A percentile compares a stretch with the other conserved stretches of the same genome.
These are phyloP conservation scores for Tetrapisispora nanseiensis DNA, from an alignment of 805 yeast genomes.

Conservation along the genomic window DNA sequence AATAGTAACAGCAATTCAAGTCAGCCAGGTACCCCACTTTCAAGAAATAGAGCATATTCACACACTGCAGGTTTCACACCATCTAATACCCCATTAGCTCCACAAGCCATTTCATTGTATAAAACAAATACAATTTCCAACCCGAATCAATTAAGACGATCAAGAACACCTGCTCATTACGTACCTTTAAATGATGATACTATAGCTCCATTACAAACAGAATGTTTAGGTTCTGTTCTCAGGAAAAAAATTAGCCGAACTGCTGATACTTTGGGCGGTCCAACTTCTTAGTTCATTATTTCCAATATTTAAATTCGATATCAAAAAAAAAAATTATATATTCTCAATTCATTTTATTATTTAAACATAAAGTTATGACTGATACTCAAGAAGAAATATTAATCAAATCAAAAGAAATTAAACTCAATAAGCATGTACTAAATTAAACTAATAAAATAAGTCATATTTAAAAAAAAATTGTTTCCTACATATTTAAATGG, in stretches of 20 bases:
- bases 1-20: neutral
- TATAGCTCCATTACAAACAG: slow-evolving; percentile 15
- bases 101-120: neutral
- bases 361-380: neutral
- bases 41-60: slow-evolving; percentile 5
- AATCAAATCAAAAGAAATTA: neutral
- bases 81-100: neutral
- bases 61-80: neutral
- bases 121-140: neutral
- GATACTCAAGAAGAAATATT: neutral
- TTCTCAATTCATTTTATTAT: neutral
- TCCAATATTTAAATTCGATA: neutral
- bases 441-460: neutral
- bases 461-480: no score
- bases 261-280: neutral
- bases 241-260: slow-evolving; percentile 13
- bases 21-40: neutral
- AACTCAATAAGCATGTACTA: neutral
- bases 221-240: slow-evolving; percentile 19
- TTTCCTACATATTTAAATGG: neutral
- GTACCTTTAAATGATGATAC: slow-evolving; percentile 1
- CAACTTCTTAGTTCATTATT: neutral
- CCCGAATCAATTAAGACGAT: slow-evolving; percentile 2
- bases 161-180: slow-evolving; percentile 3
- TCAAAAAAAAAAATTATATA: neutral